Conservation (phyloP, 2,329 filamentous ascomycete genomes). For the Verticillium albo-atrum region DNA sequence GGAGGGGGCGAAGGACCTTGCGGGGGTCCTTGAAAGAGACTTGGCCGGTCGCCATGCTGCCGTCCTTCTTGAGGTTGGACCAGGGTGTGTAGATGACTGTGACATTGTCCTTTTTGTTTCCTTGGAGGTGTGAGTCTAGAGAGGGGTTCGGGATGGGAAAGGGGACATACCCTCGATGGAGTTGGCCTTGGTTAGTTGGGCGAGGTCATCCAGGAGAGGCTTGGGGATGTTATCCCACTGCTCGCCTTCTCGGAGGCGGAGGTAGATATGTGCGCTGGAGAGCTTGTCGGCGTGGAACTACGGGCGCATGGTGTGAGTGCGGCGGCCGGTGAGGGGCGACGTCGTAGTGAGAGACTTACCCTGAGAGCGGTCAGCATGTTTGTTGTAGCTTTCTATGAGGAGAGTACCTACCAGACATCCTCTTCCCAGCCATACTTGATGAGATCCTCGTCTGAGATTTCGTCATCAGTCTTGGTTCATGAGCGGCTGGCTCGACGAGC, state of each 20-base stretch:
- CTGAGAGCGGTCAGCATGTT: conserved; percentile 13
- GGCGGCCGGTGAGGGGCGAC: background rate
- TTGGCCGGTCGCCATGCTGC: conserved; percentile 91
- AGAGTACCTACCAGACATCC: conserved; percentile 73
- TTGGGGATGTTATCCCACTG: conserved; percentile 78
- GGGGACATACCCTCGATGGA: conserved; percentile 76
- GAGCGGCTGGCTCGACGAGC: background rate
- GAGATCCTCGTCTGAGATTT: conserved; percentile 77
- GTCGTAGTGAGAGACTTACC: conserved; percentile 18
- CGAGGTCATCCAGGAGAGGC: conserved; percentile 77
- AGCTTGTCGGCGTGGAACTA: conserved; percentile 99
- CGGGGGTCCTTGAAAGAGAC: conserved; percentile 90
- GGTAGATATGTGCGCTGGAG: conserved; percentile 93
- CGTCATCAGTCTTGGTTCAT: background rate
- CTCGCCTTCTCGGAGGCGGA: conserved; percentile 74
- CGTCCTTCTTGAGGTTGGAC: conserved; percentile 93
- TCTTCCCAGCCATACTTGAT: conserved; percentile 93
- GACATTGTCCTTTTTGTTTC: conserved; percentile 98
- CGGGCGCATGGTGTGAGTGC: conserved; percentile 3
- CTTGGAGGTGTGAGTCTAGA: conserved; percentile 33
- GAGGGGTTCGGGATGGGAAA: background rate
- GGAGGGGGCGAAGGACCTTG: conserved; percentile 36
- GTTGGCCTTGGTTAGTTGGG: conserved; percentile 98
- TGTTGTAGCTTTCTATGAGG: background rate
- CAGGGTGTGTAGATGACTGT: conserved; percentile 97